Base-by-base conservation (phyloP, 2,329 filamentous ascomycete genomes). In the Phaeosphaeria sp. region DNA sequence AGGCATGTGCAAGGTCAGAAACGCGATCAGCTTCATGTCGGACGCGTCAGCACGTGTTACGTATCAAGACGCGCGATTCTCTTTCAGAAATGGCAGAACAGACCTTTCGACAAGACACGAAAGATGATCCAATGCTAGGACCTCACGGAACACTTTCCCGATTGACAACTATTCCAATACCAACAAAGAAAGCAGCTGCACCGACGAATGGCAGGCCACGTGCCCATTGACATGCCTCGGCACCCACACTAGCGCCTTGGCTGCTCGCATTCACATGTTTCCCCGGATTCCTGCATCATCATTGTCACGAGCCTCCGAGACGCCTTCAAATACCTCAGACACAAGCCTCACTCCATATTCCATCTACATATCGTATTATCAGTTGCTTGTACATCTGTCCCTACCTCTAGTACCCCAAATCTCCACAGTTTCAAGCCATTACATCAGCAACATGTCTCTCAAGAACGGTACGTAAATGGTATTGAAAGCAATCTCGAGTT, bases 361-460 rank as follows among this genome's bases (percentile, higher is more conserved):
- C 21, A 47, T 51, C 27, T 48, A 36, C 45, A 8, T 49, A 53
- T 47, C 53, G 48, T 25, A 55, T 39, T 46, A 22, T 33, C 21
- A 17, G 36, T n/a, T 15, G 9, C 17, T 30, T 27, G 22, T n/a
- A 20, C 11, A 25, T 40, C 17, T 30, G n/a, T 33, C 22, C 24
- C 6, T 30, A 30, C 9, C 18, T 15, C 25, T 17, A 25, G 15
- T 2, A 43, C 18, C 30, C 51, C 9, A n/a, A 24, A 49, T 39
- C 11, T 22, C n/a, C n/a, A 11, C 22, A 47, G 44, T 15, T 20
- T 11, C 18, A 3, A 51, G 17, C 39, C 21, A 58, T 47, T 43
- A 53, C 45, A 66, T 30, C 54, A 50, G 56, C 61, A 72, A 33
- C 40, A 75, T 75, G 73, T 68, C 73, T 72, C 68, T 75, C 49